A percentile compares a stretch with the other conserved stretches of the same genome.
Conservation (phyloP, 164 flowering plant genomes). For the Piper longum region DNA sequence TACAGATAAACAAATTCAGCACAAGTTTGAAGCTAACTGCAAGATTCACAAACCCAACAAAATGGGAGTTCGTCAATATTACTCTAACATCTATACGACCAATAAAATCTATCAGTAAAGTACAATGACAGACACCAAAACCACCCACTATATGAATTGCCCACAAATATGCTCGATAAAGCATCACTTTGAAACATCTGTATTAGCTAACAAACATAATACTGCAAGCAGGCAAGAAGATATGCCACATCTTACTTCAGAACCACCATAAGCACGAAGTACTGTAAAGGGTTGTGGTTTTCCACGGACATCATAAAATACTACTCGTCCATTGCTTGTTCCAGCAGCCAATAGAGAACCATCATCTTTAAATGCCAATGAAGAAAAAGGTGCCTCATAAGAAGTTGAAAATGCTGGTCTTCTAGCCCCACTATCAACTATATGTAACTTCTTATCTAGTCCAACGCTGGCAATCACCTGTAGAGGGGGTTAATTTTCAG, state of each 20-base stretch:
- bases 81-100: not conserved
- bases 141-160: not conserved
- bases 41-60: not conserved
- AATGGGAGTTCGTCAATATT: not conserved
- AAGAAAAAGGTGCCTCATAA: conserved; percentile 88
- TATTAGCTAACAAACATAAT: too few relatives aligned
- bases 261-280: conserved; percentile 74
- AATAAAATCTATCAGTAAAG: not conserved
- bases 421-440: conserved; percentile 65
- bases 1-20: too few relatives aligned
- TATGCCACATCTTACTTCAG: conserved; percentile 43
- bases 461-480: conserved; percentile 85
- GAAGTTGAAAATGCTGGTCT: conserved; percentile 51
- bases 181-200: too few relatives aligned
- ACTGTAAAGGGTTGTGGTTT: conserved; percentile 81
- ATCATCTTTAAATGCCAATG: conserved; percentile 88
- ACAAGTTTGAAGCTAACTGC: too few relatives aligned
- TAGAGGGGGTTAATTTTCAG: not conserved
- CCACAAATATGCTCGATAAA: not conserved
- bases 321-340: conserved; percentile 78
- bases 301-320: conserved; percentile 92
- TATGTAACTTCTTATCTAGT: conserved; percentile 78
- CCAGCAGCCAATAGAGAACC: conserved; percentile 89
- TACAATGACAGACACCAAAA: too few relatives aligned
- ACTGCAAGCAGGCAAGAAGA: too few relatives aligned